These are phyloP conservation scores for Asterochloris erici DNA, from an alignment of 139 green algal genomes.

Conservation along the genomic window DNA sequence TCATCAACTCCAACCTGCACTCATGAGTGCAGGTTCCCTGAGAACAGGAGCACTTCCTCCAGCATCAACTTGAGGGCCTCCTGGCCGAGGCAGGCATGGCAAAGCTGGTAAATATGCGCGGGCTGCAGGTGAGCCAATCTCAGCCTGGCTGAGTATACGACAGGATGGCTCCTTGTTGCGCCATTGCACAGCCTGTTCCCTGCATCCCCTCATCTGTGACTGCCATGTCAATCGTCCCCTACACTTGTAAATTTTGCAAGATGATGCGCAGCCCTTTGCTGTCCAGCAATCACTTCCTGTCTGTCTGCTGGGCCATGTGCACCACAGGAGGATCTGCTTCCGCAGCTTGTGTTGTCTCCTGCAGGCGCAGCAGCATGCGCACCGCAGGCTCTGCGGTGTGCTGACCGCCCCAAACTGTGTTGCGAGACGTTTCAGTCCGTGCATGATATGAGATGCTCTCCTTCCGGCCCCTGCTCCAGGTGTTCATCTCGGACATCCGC, in stretches of 20 bases:
- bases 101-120: slow-evolving; percentile 67
- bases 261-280: too few relatives aligned
- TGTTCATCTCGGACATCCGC: slow-evolving; percentile 94
- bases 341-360: too few relatives aligned
- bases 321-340: too few relatives aligned
- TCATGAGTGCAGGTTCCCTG: not conserved
- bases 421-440: not conserved
- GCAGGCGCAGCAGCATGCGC: too few relatives aligned
- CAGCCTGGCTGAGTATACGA: too few relatives aligned
- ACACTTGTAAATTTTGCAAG: too few relatives aligned
- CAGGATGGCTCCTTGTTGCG: too few relatives aligned
- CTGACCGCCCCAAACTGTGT: not conserved
- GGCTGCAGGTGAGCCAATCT: slow-evolving; percentile 53
- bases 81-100: slow-evolving; percentile 41
- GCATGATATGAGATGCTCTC: slow-evolving; percentile 5
- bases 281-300: too few relatives aligned
- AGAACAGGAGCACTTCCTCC: not conserved
- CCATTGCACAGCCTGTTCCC: too few relatives aligned
- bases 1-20: not conserved
- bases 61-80: not conserved
- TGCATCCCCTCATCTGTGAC: too few relatives aligned
- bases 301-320: too few relatives aligned
- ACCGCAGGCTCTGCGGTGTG: not conserved
- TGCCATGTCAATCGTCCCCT: too few relatives aligned
- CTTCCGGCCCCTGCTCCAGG: slow-evolving; percentile 41